Base-by-base conservation (phyloP, 257 asterid species). In the Verbascum thapsus region DNA sequence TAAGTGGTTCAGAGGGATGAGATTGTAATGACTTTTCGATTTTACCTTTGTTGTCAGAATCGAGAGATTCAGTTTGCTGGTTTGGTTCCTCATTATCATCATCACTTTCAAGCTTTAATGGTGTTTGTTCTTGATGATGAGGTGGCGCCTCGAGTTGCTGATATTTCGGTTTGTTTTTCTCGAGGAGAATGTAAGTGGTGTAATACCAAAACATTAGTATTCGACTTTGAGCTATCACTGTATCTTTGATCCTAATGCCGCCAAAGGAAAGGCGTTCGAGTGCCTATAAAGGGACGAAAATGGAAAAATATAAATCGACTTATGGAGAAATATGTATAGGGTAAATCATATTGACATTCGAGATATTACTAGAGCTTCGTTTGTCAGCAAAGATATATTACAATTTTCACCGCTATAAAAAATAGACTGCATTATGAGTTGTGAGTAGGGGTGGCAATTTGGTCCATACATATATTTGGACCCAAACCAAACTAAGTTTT, bases 141-240 rank as follows among this genome's bases (percentile, higher is more conserved):
- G 80, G 69, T 62, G 88, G 88, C 41, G 61, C 79, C 80, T 85
- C 85, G 34, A 94, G 97, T 63, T 68, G 83, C 75, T 89, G 97
- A 74, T 82, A 94, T 71, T 82, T 89, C 23, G 96, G 97, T 42
- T 90, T 94, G 20, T 94, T 94, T 81, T 79, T 94, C 89, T 90
- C 87, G 78, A 94, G 83, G 74, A 94, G 85, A 63, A 87, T 88
- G 78, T 79, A 94, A 3, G 97, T 87, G 9, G 94, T 84, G 85
- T 80, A 89, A 64, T 92, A 87, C 99, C 97, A 89, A 64, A 94
- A 89, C 20, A 87, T 40, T 34, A 90, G 76, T 13, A 94, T 94
- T 81, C 91, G 80, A 53, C 90, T 83, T 78, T 94, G 97, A 72
- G 99, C 96, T 45, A 72, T 60, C 51, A 80, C 55, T 5, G 97